Evolutionary conservation across 75 land plant species (phyloP).

Genomic region (Sequoia sempervirens): DNA sequence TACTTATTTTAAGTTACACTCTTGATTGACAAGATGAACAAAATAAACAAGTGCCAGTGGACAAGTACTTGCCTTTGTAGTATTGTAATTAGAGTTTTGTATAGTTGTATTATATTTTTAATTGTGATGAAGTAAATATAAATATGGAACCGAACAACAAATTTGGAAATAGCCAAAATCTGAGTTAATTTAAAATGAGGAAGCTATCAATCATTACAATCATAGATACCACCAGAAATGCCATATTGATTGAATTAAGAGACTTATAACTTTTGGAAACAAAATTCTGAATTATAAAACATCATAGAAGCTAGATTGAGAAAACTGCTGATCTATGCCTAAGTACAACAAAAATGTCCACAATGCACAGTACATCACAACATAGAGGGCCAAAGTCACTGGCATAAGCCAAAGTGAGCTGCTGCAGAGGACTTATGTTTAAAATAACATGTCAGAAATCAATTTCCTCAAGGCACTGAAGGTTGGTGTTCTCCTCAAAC

Average conservation of each 20-base stretch:
- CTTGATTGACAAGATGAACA: too few species aligned
- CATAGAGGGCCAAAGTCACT: neutral
- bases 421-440: neutral
- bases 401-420: neutral
- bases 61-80: too few species aligned
- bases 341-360: neutral
- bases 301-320: neutral
- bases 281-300: neutral
- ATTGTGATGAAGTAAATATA: too few species aligned
- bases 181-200: too few species aligned
- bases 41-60: too few species aligned
- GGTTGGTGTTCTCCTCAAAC: neutral
- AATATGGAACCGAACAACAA: too few species aligned
- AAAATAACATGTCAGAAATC: neutral
- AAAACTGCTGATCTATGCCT: neutral
- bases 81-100: too few species aligned
- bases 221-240: neutral
- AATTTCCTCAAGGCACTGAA: neutral
- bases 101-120: too few species aligned
- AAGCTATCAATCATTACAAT: neutral
- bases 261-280: neutral
- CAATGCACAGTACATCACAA: neutral
- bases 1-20: too few species aligned
- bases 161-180: too few species aligned
- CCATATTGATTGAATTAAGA: neutral